A percentile compares a stretch with the other conserved stretches of the same genome.
Conservation (phyloP, 139 green algal species). For the Chlorella sp. region DNA sequence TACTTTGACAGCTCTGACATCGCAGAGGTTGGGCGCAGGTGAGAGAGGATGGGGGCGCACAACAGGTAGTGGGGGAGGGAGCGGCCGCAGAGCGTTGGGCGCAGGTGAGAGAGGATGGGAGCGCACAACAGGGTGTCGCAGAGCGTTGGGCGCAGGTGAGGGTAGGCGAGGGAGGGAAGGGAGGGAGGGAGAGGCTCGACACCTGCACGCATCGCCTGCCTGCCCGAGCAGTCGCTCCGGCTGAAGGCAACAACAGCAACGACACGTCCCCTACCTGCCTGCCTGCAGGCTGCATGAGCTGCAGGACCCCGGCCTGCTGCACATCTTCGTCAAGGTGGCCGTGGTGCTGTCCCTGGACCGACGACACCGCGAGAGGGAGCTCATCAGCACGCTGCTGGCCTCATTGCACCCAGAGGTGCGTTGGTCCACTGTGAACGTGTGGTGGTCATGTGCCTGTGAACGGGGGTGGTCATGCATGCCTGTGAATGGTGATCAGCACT, state of each 20-base stretch:
- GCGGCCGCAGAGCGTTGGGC: no score
- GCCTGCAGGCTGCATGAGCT: slow-evolving; percentile 54
- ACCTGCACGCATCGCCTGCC: background rate
- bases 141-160: no score
- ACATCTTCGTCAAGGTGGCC: slow-evolving; percentile 86
- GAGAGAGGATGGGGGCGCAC: background rate
- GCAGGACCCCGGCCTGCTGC: slow-evolving; percentile 75
- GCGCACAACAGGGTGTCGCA: background rate
- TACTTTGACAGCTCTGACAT: slow-evolving; percentile 74
- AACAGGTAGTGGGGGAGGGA: background rate
- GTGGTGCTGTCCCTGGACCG: slow-evolving; percentile 78
- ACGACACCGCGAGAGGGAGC: slow-evolving; percentile 78
- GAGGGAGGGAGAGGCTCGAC: background rate
- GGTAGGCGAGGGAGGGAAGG: no score
- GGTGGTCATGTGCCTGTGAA: no score
- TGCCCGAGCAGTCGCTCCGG: background rate
- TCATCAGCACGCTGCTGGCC: slow-evolving; percentile 32
- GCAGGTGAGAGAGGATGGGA: background rate
- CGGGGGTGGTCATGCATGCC: no score
- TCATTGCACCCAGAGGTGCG: slow-evolving; percentile 3
- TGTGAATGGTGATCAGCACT: slow-evolving; percentile 44
- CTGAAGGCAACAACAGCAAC: no score
- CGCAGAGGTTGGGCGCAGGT: slow-evolving; percentile 51
- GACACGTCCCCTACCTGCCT: background rate
- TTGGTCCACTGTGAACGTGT: no score